Percentiles rank a stretch among this genome's conserved stretches.
Conservation (phyloP, 31 red algal genomes). For the Endocladia muricata region DNA sequence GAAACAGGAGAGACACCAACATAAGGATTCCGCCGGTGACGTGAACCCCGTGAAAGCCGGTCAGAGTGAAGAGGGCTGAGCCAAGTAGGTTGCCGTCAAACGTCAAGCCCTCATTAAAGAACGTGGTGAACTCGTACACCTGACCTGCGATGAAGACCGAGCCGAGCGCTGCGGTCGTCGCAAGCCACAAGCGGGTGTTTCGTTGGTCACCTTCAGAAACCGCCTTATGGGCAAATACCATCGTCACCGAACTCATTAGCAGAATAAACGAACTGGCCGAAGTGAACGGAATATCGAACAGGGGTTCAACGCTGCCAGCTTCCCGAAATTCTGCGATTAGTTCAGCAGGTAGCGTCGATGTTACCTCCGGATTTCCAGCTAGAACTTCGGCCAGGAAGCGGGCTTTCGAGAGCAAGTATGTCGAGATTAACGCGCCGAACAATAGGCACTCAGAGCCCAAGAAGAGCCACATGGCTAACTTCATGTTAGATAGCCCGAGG, state of each 20-base stretch:
- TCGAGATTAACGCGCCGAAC: not conserved
- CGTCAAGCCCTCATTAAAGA: not conserved
- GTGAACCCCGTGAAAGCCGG: constrained; percentile 19
- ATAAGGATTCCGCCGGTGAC: constrained; percentile 9
- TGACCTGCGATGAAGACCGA: too few species aligned
- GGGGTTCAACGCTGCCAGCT: not conserved
- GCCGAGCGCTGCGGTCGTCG: too few species aligned
- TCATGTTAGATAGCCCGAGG: not conserved
- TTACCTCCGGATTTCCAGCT: not conserved
- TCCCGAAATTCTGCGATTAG: too few species aligned
- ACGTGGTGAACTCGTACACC: not conserved
- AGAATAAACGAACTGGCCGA: not conserved
- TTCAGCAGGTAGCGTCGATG: not conserved
- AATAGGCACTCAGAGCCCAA: not conserved
- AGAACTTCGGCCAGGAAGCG: too few species aligned
- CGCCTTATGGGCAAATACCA: not conserved
- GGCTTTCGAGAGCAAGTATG: not conserved
- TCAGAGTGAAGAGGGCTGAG: not conserved
- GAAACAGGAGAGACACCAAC: not conserved
- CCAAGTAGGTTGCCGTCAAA: not conserved
- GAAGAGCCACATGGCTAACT: constrained; percentile 7
- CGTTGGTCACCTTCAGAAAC: not conserved
- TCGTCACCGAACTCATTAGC: not conserved
- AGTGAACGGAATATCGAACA: not conserved
- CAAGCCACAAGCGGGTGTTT: too few species aligned